These are phyloP conservation scores for Pyrus betulifolia DNA, from an alignment of 306 rosid genomes.

Conservation along the genomic window DNA sequence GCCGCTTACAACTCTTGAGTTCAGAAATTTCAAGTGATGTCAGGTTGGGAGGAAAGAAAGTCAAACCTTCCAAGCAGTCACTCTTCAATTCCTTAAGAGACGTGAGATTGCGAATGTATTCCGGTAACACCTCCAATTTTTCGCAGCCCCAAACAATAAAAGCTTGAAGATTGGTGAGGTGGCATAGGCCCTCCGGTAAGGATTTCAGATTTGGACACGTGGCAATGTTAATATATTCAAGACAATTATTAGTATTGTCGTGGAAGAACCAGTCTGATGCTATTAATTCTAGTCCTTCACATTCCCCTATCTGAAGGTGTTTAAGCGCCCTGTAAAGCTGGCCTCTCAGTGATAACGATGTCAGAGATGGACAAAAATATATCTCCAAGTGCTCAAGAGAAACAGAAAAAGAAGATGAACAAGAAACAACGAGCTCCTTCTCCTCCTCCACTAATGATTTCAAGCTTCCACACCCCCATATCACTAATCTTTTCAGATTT, in stretches of 20 bases:
- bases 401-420: neutral
- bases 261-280: neutral
- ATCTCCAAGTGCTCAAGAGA: neutral
- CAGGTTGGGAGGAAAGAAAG: constrained; percentile 12
- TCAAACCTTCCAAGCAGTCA: neutral
- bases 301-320: neutral
- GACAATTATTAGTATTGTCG: neutral
- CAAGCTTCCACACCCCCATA: accelerated
- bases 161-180: neutral
- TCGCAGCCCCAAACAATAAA: too few species aligned
- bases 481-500: neutral
- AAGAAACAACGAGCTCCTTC: neutral
- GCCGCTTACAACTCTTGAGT: neutral
- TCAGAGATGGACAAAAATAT: neutral
- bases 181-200: neutral
- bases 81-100: neutral
- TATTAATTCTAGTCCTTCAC: constrained; percentile 3
- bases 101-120: neutral
- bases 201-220: neutral
- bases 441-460: neutral
- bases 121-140: too few species aligned
- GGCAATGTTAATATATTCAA: accelerated
- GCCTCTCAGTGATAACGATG: neutral
- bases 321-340: neutral
- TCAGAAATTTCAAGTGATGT: neutral